These are phyloP conservation scores for Rhizopogon rudus DNA, from an alignment of 768 basidiomycete species.

Conservation along the genomic window DNA sequence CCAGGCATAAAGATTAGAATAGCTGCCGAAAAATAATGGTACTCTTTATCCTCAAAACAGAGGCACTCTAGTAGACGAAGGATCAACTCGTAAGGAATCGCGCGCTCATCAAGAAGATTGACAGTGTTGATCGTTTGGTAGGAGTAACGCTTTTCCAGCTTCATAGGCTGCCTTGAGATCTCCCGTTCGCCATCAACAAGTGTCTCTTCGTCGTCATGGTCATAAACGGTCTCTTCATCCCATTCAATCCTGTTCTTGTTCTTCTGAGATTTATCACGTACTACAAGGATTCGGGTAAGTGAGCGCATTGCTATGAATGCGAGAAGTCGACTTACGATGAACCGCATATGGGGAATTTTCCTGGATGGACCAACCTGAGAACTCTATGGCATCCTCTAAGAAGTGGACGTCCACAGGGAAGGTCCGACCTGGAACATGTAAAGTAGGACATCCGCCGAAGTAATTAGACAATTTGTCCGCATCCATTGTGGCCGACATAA, in stretches of 20 bases:
- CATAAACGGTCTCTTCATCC: conserved; percentile 63
- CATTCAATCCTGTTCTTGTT: conserved; percentile 65
- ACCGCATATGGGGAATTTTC: conserved; percentile 80
- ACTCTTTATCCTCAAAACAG: conserved; percentile 60
- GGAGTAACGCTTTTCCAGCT: conserved; percentile 79
- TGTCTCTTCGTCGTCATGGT: conserved; percentile 60
- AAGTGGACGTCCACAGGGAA: conserved; percentile 86
- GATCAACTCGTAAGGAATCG: conserved; percentile 91
- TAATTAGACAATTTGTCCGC: conserved; percentile 84
- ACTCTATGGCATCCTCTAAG: conserved; percentile 89
- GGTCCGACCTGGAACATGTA: conserved; percentile 90
- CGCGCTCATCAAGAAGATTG: conserved; percentile 80
- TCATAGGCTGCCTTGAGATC: conserved; percentile 29
- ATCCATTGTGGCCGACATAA: conserved; percentile 97
- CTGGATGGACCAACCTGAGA: conserved; percentile 70
- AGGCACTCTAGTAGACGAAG: conserved; percentile 75
- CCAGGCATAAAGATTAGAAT: conserved; percentile 94
- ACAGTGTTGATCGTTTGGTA: conserved; percentile 68
- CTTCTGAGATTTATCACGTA: conserved; percentile 57
- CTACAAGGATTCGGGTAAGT: conserved; percentile 28
- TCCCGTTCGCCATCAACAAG: conserved; percentile 2
- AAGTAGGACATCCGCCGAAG: conserved; percentile 80
- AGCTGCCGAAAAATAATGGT: conserved; percentile 64
- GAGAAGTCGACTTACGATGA: conserved; percentile 42
- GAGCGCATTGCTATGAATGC: background rate